Base-by-base conservation (phyloP, 192 early-diverging fungal species). In the Backusella morwellensis region DNA sequence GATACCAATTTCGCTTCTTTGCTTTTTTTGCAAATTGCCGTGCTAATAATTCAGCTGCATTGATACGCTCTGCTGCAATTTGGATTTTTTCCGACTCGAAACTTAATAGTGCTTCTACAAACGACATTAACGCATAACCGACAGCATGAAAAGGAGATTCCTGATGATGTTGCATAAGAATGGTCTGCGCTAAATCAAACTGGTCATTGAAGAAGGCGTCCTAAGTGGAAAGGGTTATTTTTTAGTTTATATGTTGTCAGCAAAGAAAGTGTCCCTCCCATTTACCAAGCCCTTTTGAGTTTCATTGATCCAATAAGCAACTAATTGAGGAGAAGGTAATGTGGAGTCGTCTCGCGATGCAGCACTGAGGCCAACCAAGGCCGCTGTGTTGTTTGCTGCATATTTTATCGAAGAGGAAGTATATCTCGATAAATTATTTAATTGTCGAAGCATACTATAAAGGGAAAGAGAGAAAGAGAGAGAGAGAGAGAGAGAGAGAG, bases 81-180 rank as follows among this genome's bases (percentile, higher is more conserved):
- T 74, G 40, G 29, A 82, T 82, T 54, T 75, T 75, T 35, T 75
- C 73, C 0, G 70, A 17, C 40, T 82, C 81, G 19, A 82, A 82
- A 3, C 81, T 70, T 21, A 82, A 44, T 74, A 82, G 76, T 19
- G 81, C 81, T 56, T 82, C 81, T 12, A 78, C 77, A 75, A 78
- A 82, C 1, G 76, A 77, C 63, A 82, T 78, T 44, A 82, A 36
- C 26, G 81, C 81, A 78, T 67, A 75, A 0, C 81, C 81, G 9
- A 82, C 42, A 41, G 81, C 81, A 75, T 82, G 81, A 47, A 82
- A 82, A 12, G 81, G 81, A 4, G 81, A 82, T 19, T 74, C 76
- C 17, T 23, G 35, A 35, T 70, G 74, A 36, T 82, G 74, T 44
- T 74, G 77, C 14, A 47, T 50, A 71, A 82, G 78, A 35, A 78